Base-by-base conservation (phyloP, 768 basidiomycete genomes). In the Boletus sp. region DNA sequence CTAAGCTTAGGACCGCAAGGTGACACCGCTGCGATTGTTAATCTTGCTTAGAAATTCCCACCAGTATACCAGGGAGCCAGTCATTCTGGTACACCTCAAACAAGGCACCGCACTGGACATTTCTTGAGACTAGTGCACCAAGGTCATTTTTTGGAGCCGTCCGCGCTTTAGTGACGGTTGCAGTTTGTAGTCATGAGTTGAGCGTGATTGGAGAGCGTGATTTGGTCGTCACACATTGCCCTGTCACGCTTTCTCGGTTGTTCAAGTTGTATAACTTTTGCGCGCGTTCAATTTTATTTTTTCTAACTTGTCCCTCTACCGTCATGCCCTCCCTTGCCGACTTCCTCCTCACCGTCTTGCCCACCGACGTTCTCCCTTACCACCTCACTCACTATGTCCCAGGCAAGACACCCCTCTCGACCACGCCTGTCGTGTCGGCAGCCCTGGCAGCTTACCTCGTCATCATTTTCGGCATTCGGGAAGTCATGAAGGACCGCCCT, bases 391-490 rank as follows among this genome's bases (percentile, higher is more conserved):
- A 75, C 47, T 87, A 84, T 78, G 77, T 83, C 28, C 73, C 70
- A 7, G 86, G 85, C 17, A 71, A 72, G 55, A 83, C 83, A 0
- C 88, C 87, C 17, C 56, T 89, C 39, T 84, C 82, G 41, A 88
- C 85, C 4, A 64, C 74, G 46, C 80, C 84, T 56, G 80, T 81
- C 61, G 96, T 98, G 53, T 69, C 83, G 33, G 75, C 81, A 32
- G 76, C 89, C 14, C 82, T 99, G 60, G 81, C 74, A 32, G 80
- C 82, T 55, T 99, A 99, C 80, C 85, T 99, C 64, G 86, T 83
- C 74, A 76, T 88, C 77, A 87, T 99, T 68, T 98, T 98, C 69
- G 84, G 89, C 61, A 82, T 89, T 36, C 86, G 86, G 69, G 85
- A 84, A 63, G 71, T 90, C 66, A 97, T 98, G 95, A 90, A 82